Conservation (phyloP, 2,329 filamentous ascomycete genomes). For the Colletotrichum sp. region DNA sequence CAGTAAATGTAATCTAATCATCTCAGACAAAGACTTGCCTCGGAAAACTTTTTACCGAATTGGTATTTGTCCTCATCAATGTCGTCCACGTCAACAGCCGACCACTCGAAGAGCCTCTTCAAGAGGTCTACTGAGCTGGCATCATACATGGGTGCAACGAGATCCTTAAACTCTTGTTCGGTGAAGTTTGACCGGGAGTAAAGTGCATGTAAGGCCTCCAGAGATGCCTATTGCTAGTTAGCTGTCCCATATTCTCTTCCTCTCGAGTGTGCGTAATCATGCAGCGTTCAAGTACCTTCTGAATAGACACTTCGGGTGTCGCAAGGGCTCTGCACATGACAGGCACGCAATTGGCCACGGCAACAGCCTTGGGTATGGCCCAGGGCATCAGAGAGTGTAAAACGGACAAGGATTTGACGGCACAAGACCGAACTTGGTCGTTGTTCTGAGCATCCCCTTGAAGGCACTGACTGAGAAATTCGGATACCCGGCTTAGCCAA, state of each 20-base stretch:
- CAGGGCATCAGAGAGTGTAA: slow-evolving; percentile 83
- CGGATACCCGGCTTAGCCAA: slow-evolving; percentile 81
- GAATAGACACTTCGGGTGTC: slow-evolving; percentile 71
- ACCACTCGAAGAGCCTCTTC: slow-evolving; percentile 79
- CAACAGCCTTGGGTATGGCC: slow-evolving; percentile 84
- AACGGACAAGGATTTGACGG: slow-evolving; percentile 77
- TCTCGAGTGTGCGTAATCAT: background rate
- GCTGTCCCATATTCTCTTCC: background rate
- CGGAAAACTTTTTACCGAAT: slow-evolving; percentile 90
- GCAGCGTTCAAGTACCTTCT: slow-evolving; percentile 62
- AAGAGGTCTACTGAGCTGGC: slow-evolving; percentile 74
- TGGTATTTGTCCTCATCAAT: slow-evolving; percentile 92
- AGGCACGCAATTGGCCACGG: slow-evolving; percentile 71
- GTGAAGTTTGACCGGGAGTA: slow-evolving; percentile 78
- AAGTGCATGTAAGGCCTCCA: slow-evolving; percentile 84
- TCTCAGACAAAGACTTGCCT: slow-evolving; percentile 59
- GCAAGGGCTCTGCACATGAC: slow-evolving; percentile 75
- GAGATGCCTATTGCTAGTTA: slow-evolving; percentile 63
- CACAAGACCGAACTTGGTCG: slow-evolving; percentile 71
- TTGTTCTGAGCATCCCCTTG: slow-evolving; percentile 68
- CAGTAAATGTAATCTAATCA: background rate
- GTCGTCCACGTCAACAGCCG: slow-evolving; percentile 77
- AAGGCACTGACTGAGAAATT: slow-evolving; percentile 76
- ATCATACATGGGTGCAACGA: slow-evolving; percentile 81
- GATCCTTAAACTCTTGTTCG: slow-evolving; percentile 77